Evolutionary conservation across 2,329 filamentous ascomycete genomes (phyloP).

Genomic region (Curvularia sp.): DNA sequence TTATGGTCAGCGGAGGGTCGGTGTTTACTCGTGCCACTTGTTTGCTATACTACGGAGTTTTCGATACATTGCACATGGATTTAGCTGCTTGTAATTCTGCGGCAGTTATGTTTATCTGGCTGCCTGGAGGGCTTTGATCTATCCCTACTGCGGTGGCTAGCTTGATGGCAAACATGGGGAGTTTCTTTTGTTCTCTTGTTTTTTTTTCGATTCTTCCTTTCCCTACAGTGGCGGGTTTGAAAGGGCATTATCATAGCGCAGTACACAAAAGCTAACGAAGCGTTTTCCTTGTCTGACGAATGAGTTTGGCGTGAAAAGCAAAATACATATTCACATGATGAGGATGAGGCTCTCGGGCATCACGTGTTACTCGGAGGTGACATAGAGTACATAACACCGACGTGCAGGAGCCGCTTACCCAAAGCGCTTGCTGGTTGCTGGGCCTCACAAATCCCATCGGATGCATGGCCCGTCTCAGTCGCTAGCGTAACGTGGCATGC

Average conservation of each 20-base stretch:
- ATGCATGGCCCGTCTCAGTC: conserved; percentile 14
- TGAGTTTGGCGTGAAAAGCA: too few relatives aligned
- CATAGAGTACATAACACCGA: conserved; percentile 1
- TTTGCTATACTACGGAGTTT: conserved; percentile 36
- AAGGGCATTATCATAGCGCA: conserved; percentile 11
- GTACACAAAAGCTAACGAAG: conserved; percentile 43
- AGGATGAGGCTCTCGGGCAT: too few relatives aligned
- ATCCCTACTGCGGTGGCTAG: conserved; percentile 11
- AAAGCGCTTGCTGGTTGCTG: neutral
- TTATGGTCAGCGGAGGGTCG: conserved; percentile 36
- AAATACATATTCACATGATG: too few relatives aligned
- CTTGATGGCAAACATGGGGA: conserved; percentile 19
- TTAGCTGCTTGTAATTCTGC: conserved; percentile 35
- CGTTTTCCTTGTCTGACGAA: conserved; percentile 24
- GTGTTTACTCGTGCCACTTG: conserved; percentile 23
- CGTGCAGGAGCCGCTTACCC: neutral
- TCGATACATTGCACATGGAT: conserved; percentile 48
- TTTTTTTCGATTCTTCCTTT: neutral
- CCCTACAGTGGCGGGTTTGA: conserved; percentile 7
- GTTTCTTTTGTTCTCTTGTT: neutral
- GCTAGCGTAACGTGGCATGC: conserved; percentile 16
- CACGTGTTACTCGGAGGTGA: too few relatives aligned
- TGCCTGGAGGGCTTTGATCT: conserved; percentile 23
- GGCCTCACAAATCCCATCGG: conserved; percentile 14
- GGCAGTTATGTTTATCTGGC: conserved; percentile 15